phyloP scores from a whole-genome alignment of 257 asterid species.

The Eucommia ulmoides region DNA sequence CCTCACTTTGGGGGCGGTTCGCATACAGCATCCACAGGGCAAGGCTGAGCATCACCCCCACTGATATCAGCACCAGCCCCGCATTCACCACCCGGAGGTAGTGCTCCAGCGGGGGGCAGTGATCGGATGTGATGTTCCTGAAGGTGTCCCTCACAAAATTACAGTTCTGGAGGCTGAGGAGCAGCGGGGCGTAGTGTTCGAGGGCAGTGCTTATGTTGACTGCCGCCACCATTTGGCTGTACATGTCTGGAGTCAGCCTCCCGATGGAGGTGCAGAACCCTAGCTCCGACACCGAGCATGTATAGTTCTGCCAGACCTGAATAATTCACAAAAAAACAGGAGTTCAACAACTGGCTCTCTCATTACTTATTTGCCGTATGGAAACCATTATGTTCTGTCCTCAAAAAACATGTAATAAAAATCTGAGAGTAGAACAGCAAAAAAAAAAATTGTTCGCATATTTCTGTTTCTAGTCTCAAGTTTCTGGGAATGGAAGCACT shows the following conservation, averaged over 20 bases:
- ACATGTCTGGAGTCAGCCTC: slow-evolving; percentile 43
- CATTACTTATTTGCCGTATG: too few relatives aligned
- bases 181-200: slow-evolving; percentile 61
- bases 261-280: slow-evolving; percentile 36
- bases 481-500: too few relatives aligned
- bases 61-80: slow-evolving; percentile 70
- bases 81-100: slow-evolving; percentile 49
- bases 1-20: slow-evolving; percentile 99
- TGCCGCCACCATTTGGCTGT: slow-evolving; percentile 38
- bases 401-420: too few relatives aligned
- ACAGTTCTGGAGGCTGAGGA: slow-evolving; percentile 76
- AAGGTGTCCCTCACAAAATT: slow-evolving; percentile 85
- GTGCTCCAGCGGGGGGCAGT: slow-evolving; percentile 66
- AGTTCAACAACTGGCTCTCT: too few relatives aligned
- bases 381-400: too few relatives aligned
- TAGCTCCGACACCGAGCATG: slow-evolving; percentile 22
- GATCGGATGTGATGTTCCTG: slow-evolving; percentile 43
- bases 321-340: neutral
- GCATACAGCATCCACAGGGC: slow-evolving; percentile 85
- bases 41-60: slow-evolving; percentile 86
- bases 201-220: slow-evolving; percentile 79
- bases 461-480: too few relatives aligned
- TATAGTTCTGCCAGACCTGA: slow-evolving; percentile 45
- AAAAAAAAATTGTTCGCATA: too few relatives aligned
- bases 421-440: too few relatives aligned